phyloP scores from a whole-genome alignment of 202 grass and related monocot species.

The Elaeis oleifera region DNA sequence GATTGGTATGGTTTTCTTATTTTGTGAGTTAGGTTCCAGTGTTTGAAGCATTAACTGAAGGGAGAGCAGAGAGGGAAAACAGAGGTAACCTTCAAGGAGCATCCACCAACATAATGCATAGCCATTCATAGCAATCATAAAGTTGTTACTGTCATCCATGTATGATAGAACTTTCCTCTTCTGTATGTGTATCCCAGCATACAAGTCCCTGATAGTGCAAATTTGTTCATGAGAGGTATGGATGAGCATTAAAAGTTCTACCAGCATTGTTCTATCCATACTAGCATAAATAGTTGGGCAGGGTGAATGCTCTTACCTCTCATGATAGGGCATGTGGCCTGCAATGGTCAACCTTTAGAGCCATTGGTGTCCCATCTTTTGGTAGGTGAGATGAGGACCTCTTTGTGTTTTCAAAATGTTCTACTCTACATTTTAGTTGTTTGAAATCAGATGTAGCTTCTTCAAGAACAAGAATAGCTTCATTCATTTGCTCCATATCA shows the following conservation, averaged over 20 bases:
- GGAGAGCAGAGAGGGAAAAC: too few species aligned
- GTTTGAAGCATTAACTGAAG: too few species aligned
- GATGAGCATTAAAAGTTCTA: too few species aligned
- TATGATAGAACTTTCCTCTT: too few species aligned
- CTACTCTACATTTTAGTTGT: constrained; percentile 82
- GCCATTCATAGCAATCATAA: too few species aligned
- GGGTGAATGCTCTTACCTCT: constrained; percentile 48
- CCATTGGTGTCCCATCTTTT: constrained; percentile 60
- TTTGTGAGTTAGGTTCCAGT: too few species aligned
- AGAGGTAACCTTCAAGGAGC: too few species aligned
- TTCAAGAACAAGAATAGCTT: constrained; percentile 90
- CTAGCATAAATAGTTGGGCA: constrained; percentile 14
- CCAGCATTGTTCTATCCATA: background rate
- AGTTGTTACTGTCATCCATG: too few species aligned
- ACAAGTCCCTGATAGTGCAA: too few species aligned
- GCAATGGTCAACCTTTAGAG: constrained; percentile 78
- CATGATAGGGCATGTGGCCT: constrained; percentile 94
- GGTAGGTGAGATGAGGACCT: constrained; percentile 36
- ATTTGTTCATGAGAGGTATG: background rate
- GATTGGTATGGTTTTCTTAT: too few species aligned
- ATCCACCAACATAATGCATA: too few species aligned
- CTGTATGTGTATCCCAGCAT: background rate
- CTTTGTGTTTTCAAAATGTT: constrained; percentile 91
- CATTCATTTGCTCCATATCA: constrained; percentile 99
- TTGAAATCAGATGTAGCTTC: constrained; percentile 94